Base-by-base conservation (phyloP, 1,284 basidiomycete species). In the Ceratobasidium sp. region DNA sequence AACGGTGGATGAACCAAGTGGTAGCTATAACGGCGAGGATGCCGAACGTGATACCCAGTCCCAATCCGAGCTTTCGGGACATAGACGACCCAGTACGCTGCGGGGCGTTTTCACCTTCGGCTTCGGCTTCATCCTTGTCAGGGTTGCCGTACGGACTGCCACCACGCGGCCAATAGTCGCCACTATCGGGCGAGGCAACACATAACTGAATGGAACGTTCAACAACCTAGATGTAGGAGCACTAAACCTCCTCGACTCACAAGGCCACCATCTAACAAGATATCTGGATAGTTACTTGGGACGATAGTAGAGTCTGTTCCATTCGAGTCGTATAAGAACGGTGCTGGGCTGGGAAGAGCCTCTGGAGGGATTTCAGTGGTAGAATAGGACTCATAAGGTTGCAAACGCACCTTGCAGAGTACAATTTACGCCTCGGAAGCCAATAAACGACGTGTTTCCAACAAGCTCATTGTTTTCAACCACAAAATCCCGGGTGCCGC, bases 401-500 rank as follows among this genome's bases (percentile, higher is more conserved):
- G 17, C 15, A 49, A 12, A 53, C 49, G 25, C 22, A 65, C 62
- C 82, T 20, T 76, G 78, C 15, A 79, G 74, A 22, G 83, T 86
- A 78, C 92, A 93, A 74, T 92, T 90, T 1, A 86, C 85, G 1
- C 89, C 90, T 15, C 83, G 83, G 7, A 81, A 80, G 50, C 91
- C 91, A 72, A 93, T 88, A 77, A 93, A 93, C 3, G 89, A 86
- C 2, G 86, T 87, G 76, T 93, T 93, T 13, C 87, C 89, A 13
- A 84, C 65, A 52, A 94, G 80, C 1, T 78, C 73, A 77, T 93
- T 93, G 75, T 84, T 82, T 69, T 84, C 77, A 31, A 93, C 81
- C 0, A 85, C 87, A 76, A 92, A 93, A 75, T 90, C 86, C 17
- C 75, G 75, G 2, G 88, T 87, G 6, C 86, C 86, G 20, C 83